Evolutionary conservation across 805 yeast genomes (phyloP).

Genomic region (Wickerhamiella musiphila): DNA sequence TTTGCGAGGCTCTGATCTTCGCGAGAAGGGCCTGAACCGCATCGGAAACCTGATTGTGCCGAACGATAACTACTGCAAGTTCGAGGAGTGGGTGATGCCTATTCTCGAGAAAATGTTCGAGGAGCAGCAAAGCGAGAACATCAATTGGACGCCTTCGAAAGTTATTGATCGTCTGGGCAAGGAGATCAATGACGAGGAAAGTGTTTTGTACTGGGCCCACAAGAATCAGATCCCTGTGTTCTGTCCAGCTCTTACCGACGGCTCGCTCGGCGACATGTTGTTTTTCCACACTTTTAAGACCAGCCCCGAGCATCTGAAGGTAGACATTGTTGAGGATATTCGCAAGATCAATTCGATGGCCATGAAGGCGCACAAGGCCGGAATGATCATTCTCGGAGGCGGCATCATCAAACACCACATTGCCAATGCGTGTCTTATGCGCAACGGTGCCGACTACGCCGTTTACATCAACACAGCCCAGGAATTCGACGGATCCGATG

Average conservation of each 20-base stretch:
- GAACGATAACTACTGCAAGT: slow-evolving; percentile 90
- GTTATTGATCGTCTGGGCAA: slow-evolving; percentile 86
- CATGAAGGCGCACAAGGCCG: slow-evolving; percentile 87
- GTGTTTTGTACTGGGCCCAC: slow-evolving; percentile 96
- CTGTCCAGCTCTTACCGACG: slow-evolving; percentile 96
- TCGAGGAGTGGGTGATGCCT: slow-evolving; percentile 98
- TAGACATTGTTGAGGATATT: slow-evolving; percentile 90
- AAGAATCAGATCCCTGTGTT: slow-evolving; percentile 90
- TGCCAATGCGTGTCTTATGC: slow-evolving; percentile 94
- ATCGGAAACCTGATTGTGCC: slow-evolving; percentile 95
- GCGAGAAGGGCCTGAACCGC: slow-evolving; percentile 94
- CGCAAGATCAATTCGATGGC: slow-evolving; percentile 82
- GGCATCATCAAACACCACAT: slow-evolving; percentile 94
- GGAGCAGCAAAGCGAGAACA: slow-evolving; percentile 51
- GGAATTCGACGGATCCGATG: slow-evolving; percentile 97
- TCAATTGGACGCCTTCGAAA: slow-evolving; percentile 78
- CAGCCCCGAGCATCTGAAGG: slow-evolving; percentile 71
- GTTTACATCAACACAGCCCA: slow-evolving; percentile 96
- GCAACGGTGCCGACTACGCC: slow-evolving; percentile 98
- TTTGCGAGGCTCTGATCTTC: slow-evolving; percentile 58
- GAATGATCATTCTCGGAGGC: slow-evolving; percentile 93
- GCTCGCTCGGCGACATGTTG: slow-evolving; percentile 96
- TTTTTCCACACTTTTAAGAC: slow-evolving; percentile 96
- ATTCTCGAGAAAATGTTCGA: slow-evolving; percentile 69
- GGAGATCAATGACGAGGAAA: slow-evolving; percentile 84